phyloP scores from a whole-genome alignment of 495 filamentous ascomycete species.

The Glarea lozoyensis region DNA sequence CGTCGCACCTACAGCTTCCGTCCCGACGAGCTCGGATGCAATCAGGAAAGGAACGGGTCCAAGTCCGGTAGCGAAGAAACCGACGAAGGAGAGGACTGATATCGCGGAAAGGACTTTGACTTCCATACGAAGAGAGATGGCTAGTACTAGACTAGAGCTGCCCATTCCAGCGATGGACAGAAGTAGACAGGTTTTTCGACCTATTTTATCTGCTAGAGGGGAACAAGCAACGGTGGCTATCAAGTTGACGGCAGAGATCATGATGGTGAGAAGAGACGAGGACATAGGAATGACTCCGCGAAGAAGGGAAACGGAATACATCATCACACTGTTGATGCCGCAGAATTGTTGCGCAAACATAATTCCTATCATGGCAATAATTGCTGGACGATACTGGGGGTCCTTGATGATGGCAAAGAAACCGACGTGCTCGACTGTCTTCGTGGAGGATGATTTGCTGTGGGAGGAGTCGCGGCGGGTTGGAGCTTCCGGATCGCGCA shows the following conservation, averaged over 20 bases:
- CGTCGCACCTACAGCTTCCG: constrained; percentile 80
- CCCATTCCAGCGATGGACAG: constrained; percentile 79
- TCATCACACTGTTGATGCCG: constrained; percentile 93
- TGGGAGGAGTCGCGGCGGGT: constrained; percentile 32
- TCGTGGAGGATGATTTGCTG: constrained; percentile 28
- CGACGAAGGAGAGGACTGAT: constrained; percentile 75
- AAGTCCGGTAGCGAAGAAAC: constrained; percentile 81
- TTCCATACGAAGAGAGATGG: constrained; percentile 60
- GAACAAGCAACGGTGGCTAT: constrained; percentile 71
- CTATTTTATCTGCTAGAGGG: constrained; percentile 75
- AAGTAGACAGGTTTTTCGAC: constrained; percentile 75
- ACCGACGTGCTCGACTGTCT: constrained; percentile 42
- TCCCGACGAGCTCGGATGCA: constrained; percentile 76
- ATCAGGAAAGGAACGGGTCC: constrained; percentile 94
- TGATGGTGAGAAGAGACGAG: constrained; percentile 71
- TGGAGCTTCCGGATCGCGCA: constrained; percentile 22
- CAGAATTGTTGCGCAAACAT: constrained; percentile 91
- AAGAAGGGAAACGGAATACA: constrained; percentile 92
- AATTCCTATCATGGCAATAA: constrained; percentile 77
- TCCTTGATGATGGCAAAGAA: constrained; percentile 58
- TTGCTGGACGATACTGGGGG: constrained; percentile 60
- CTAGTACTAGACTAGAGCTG: constrained; percentile 60
- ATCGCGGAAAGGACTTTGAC: constrained; percentile 68
- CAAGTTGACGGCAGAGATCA: constrained; percentile 80
- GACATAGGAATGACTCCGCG: constrained; percentile 65